Base-by-base conservation (phyloP, 1,139 yeast genomes). In the Zygoascus hellenicus region DNA sequence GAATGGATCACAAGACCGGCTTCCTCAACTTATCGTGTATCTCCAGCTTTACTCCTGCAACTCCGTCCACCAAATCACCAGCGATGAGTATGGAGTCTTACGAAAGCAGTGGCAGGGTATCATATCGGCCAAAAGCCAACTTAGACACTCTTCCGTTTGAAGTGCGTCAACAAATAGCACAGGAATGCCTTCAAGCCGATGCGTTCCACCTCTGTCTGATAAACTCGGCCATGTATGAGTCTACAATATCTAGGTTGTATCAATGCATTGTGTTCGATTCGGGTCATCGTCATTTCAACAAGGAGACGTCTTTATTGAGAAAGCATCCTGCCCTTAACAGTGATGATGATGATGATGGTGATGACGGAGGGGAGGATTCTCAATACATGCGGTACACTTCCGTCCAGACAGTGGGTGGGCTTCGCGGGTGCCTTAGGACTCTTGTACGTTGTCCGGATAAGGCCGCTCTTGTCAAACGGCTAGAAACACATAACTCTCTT, bases 61-160 rank as follows among this genome's bases (percentile, higher is more conserved):
- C 26, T 22, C 26, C 26, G 7, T 22, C 26, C 26, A 22, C 6
- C 17, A 13, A 34, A 16, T 15, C 22, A 9, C 6, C 19, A 14
- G 17, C 15, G 37, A 19, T 15, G 22, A 34, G 11, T 10, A 5
- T 13, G 33, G 33, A 11, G 14, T 4, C 33, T 30, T 10, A 7
- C 33, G 15, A 2, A 16, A 13, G 36, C 37, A 34, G 6, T n/a
- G 22, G 22, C 19, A 6, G 37, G 26, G 7, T 5, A 7, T 4
- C 7, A 7, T 22, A 7, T 7, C 26, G 26, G 7, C 26, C 26
- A 22, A 22, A 7, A 22, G 26, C 7, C 26, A 22, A 22, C 26
- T 22, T 43, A 11, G 41, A 29, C 30, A 29, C 36, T 5, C 71
- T 66, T 69, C 74, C 80, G 66, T 74, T 50, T 35, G 61, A 57